Evolutionary conservation across 2,329 filamentous ascomycete species (phyloP), one percentile per base, ranked within the genome.

Genomic region (Ceratocystis ficicola): DNA sequence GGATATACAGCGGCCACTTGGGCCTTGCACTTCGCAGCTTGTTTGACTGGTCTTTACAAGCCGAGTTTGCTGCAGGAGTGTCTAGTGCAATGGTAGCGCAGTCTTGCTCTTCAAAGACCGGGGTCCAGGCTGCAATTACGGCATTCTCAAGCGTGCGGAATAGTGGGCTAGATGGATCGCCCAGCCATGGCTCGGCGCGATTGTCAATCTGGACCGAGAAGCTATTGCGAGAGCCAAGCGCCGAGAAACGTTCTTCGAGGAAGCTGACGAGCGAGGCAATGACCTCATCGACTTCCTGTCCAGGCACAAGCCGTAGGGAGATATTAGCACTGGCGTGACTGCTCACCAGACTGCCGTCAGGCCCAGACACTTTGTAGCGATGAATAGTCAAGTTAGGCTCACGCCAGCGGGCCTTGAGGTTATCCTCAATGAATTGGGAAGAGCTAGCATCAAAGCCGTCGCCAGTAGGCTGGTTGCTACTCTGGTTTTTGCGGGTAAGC

Each of bases 381-480:
- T 99, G 94, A 55, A 97, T 89, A 0, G 94, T 97, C 64, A 99
- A 79, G 62, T 95, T 96, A 0, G 94, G 91, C 72, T 97, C 92
- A 25, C 94, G 86, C 94, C 94, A 99, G 66, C 92, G 84, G 10
- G 92, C 89, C 88, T 96, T 95, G 5, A 99, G 81, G 1, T 88
- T 91, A 46, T 85, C 81, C 68, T 93, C 92, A 60, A 97, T 83
- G 20, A 55, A 44, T 1, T 66, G 64, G 8, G 67, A 55, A 28
- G 44, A n/a, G 44, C 52, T 28, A 44, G 25, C 41, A 30, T 32
- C 50, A 5, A 20, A 48, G n/a, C 50, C 48, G 17, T 57, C 32
- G 30, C 20, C 44, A 25, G 41, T 25, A n/a, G 44, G 3, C 22
- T 17, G 36, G 2, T 8, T 55, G 2, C 41, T 20, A 8, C 59